Conservation (phyloP, 2,329 filamentous ascomycete species). For the Hypoxylon sp. region DNA sequence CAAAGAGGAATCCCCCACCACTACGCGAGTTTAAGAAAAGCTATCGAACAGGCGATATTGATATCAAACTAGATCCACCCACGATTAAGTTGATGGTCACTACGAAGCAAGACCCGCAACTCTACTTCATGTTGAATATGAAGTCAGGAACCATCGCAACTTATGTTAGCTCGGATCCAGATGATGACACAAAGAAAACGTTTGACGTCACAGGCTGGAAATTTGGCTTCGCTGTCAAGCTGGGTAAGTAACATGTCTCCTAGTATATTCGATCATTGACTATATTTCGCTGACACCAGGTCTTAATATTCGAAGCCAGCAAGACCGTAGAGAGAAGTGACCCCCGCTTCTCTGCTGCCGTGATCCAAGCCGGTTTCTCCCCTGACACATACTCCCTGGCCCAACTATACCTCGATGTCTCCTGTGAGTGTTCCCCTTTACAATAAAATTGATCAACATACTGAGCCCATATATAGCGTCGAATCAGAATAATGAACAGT, state of each 20-base stretch:
- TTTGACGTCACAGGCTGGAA: not conserved
- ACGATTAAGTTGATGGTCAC: constrained; percentile 1
- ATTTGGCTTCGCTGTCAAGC: constrained; percentile 2
- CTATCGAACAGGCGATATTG: not conserved
- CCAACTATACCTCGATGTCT: not conserved
- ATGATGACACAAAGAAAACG: not conserved
- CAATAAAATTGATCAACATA: not conserved
- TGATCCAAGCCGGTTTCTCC: constrained; percentile 1
- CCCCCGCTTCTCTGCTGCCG: not conserved
- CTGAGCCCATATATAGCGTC: not conserved
- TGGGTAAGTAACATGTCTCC: not conserved
- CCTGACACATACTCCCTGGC: not conserved
- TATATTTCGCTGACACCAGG: not conserved
- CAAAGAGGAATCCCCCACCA: not conserved
- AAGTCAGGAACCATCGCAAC: not conserved
- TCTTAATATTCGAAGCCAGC: not conserved
- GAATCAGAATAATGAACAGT: not conserved
- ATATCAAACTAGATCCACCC: not conserved
- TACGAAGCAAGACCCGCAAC: not conserved
- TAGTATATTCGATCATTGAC: not conserved
- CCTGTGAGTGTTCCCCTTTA: not conserved
- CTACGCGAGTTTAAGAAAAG: not conserved
- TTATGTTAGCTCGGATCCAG: not conserved
- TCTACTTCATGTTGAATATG: constrained; percentile 4
- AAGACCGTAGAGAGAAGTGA: not conserved